phyloP scores from a whole-genome alignment of 148 eudicot genomes.

The Rheum nobile region DNA sequence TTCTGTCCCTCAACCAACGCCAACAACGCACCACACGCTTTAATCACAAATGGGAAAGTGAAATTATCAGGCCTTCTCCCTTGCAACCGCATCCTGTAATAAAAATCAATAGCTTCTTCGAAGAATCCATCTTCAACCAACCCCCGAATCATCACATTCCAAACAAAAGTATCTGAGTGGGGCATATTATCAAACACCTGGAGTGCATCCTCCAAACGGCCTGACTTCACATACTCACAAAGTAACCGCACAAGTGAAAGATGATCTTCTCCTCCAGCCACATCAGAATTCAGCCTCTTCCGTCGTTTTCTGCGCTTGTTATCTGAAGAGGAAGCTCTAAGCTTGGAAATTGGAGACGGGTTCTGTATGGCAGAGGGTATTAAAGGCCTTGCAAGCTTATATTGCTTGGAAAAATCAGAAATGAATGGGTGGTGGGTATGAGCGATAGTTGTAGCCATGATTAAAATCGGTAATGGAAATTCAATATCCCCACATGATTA shows the following conservation, averaged over 20 bases:
- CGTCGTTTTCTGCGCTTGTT: background rate
- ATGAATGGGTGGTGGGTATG: background rate
- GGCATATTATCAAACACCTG: constrained; percentile 56
- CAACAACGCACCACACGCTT: constrained; percentile 46
- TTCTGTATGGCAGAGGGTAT: background rate
- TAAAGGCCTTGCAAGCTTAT: background rate
- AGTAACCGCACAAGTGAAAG: constrained; percentile 12
- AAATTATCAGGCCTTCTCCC: constrained; percentile 45
- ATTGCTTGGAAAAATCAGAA: background rate
- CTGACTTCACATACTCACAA: constrained; percentile 18
- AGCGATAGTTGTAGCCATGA: background rate
- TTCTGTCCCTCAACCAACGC: constrained; percentile 33
- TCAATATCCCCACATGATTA: background rate
- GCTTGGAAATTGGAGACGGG: background rate
- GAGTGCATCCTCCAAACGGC: constrained; percentile 53
- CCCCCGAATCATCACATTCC: constrained; percentile 58
- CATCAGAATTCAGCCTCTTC: background rate
- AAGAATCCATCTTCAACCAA: constrained; percentile 35
- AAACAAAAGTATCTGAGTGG: constrained; percentile 36
- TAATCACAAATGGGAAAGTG: constrained; percentile 71
- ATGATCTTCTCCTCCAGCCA: constrained; percentile 1
- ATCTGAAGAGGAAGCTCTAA: background rate
- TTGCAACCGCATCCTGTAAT: constrained; percentile 35
- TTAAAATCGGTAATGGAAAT: background rate
- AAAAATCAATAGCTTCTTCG: constrained; percentile 33